These are phyloP conservation scores for Cyclotella cryptica DNA, from an alignment of 108 stramenopile genomes.

Conservation along the genomic window DNA sequence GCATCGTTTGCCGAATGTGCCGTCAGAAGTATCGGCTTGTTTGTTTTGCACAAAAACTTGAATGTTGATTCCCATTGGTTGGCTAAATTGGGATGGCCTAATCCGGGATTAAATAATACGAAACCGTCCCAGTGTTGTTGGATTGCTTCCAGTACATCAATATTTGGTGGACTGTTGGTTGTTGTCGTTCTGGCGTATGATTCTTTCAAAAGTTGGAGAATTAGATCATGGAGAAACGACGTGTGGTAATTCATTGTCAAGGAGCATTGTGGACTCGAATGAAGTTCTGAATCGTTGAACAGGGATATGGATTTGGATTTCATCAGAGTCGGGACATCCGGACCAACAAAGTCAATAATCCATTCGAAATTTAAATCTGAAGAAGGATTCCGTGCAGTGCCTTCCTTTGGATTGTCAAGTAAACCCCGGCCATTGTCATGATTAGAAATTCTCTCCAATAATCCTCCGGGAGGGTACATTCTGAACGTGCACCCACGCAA, in stretches of 20 bases:
- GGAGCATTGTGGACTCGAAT: constrained; percentile 5
- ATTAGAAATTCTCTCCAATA: constrained; percentile 88
- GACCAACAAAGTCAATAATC: constrained; percentile 82
- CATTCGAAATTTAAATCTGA: constrained; percentile 9
- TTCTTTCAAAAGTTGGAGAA: constrained; percentile 31
- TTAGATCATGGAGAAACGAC: constrained; percentile 45
- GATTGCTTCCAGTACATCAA: constrained; percentile 4
- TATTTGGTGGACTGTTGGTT: not conserved
- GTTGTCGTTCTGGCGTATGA: not conserved
- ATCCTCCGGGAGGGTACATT: constrained; percentile 80
- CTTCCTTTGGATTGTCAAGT: not conserved
- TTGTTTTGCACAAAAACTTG: constrained; percentile 46
- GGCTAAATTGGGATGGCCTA: constrained; percentile 81
- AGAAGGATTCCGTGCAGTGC: constrained; percentile 6
- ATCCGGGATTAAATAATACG: constrained; percentile 88
- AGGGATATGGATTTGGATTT: constrained; percentile 37
- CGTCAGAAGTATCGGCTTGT: constrained; percentile 68
- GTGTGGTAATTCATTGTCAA: constrained; percentile 54
- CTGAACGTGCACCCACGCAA: constrained; percentile 89
- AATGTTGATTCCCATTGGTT: constrained; percentile 76
- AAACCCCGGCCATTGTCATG: constrained; percentile 19
- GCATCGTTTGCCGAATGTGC: constrained; percentile 78
- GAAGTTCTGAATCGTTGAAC: not conserved
- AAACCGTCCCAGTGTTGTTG: constrained; percentile 59
- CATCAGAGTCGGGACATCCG: constrained; percentile 61